phyloP scores from a whole-genome alignment of 2,329 filamentous ascomycete genomes.

The Fusarium oxysporum region DNA sequence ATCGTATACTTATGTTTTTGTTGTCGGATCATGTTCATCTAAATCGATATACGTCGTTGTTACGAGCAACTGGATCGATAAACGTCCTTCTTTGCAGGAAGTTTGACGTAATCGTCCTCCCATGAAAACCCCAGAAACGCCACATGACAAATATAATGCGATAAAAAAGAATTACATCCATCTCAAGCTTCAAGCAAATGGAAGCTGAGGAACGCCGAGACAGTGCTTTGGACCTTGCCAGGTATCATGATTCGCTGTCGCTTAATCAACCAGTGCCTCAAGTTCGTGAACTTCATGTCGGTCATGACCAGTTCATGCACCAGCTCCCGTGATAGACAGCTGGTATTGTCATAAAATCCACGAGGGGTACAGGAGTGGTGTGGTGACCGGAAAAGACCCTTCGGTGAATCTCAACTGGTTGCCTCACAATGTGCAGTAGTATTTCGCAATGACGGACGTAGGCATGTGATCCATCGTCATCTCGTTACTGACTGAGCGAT shows the following conservation, averaged over 20 bases:
- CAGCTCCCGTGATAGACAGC: neutral
- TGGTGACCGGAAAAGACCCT: neutral
- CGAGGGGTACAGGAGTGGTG: neutral
- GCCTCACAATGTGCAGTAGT: neutral
- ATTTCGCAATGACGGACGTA: neutral
- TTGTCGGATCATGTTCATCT: slow-evolving; percentile 1
- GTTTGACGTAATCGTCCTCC: slow-evolving; percentile 13
- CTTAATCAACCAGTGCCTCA: neutral
- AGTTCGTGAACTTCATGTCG: neutral
- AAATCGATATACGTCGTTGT: slow-evolving; percentile 23
- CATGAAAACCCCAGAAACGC: slow-evolving; percentile 26
- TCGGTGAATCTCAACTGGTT: neutral
- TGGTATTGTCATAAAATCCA: neutral
- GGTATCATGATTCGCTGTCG: slow-evolving; percentile 3
- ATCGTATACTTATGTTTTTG: neutral
- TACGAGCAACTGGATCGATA: slow-evolving; percentile 10
- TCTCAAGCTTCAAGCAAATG: slow-evolving; percentile 14
- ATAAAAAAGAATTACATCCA: slow-evolving; percentile 7
- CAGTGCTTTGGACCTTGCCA: neutral
- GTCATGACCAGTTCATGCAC: neutral
- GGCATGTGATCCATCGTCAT: neutral
- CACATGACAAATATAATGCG: slow-evolving; percentile 17
- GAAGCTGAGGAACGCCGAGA: slow-evolving; percentile 10
- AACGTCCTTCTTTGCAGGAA: slow-evolving; percentile 1
- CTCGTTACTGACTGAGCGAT: slow-evolving; percentile 45